Percentiles rank a stretch among this genome's conserved stretches.
phyloP scores from a whole-genome alignment of 768 basidiomycete species.

The Boletus tomentosulus region DNA sequence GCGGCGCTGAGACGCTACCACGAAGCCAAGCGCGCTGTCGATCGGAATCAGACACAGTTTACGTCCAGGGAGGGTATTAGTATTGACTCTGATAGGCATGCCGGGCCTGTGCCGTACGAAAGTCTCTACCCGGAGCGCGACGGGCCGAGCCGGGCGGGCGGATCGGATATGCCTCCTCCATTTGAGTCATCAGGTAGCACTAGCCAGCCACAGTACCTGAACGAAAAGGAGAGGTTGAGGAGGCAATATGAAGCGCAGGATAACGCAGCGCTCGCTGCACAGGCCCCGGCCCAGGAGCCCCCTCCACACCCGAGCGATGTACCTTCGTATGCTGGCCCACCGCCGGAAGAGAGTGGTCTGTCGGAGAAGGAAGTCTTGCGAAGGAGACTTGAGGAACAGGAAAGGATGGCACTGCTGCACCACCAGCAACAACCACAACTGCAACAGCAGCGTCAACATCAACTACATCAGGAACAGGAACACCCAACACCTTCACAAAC shows the following conservation, averaged over 20 bases:
- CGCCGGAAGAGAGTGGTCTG: constrained; percentile 24
- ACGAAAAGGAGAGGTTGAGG: constrained; percentile 69
- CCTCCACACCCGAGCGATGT: constrained; percentile 14
- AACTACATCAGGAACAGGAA: neutral
- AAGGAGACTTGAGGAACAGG: constrained; percentile 53
- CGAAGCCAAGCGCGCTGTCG: constrained; percentile 69
- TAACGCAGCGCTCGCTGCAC: constrained; percentile 41
- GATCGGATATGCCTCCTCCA: constrained; percentile 47
- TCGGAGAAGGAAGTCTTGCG: constrained; percentile 58
- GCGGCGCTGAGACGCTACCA: constrained; percentile 63
- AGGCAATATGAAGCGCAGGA: constrained; percentile 65
- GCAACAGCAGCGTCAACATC: constrained; percentile 3
- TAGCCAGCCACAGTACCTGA: constrained; percentile 36
- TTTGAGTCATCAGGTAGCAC: constrained; percentile 42
- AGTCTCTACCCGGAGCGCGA: constrained; percentile 48
- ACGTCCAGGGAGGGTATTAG: constrained; percentile 16
- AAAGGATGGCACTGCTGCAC: constrained; percentile 34
- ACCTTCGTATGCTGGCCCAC: constrained; percentile 22
- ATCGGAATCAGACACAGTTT: constrained; percentile 46
- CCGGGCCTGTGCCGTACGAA: constrained; percentile 58
- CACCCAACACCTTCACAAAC: constrained; percentile 15
- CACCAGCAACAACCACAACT: constrained; percentile 13
- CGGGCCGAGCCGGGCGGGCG: constrained; percentile 20
- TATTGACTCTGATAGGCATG: constrained; percentile 12
- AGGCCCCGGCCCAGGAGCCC: constrained; percentile 14